Percentiles rank a stretch among this genome's conserved stretches.
phyloP scores from a whole-genome alignment of 2,329 filamentous ascomycete species.

The Chalaropsis ovoidea region DNA sequence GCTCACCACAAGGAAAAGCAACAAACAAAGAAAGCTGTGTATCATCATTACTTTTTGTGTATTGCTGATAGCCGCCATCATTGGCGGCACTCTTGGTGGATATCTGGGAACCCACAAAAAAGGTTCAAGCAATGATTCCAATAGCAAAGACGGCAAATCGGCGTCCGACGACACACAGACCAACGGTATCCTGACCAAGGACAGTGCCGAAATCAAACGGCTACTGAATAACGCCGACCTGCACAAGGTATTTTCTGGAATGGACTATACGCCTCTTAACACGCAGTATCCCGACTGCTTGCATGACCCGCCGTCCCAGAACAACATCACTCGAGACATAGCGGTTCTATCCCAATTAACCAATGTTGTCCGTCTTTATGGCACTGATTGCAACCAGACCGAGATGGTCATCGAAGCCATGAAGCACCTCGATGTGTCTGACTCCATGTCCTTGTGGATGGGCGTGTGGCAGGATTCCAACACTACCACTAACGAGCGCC shows the following conservation, averaged over 20 bases:
- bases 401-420: constrained; percentile 84
- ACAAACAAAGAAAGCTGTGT: constrained; percentile 53
- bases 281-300: constrained; percentile 81
- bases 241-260: constrained; percentile 87
- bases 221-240: constrained; percentile 71
- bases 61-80: constrained; percentile 59
- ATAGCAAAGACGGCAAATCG: constrained; percentile 37
- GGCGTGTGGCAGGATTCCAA: constrained; percentile 89
- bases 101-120: constrained; percentile 46
- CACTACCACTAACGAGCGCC: constrained; percentile 69
- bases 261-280: constrained; percentile 90
- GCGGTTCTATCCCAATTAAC: constrained; percentile 85
- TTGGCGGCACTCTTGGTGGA: constrained; percentile 64
- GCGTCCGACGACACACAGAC: constrained; percentile 49
- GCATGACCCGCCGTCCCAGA: constrained; percentile 69
- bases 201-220: constrained; percentile 69
- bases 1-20: not conserved
- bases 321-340: constrained; percentile 86
- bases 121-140: constrained; percentile 27
- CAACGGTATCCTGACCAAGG: constrained; percentile 61
- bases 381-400: constrained; percentile 95
- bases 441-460: constrained; percentile 77
- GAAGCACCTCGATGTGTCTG: constrained; percentile 58
- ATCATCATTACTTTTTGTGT: constrained; percentile 55
- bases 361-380: constrained; percentile 78